Percentiles rank a stretch among this genome's conserved stretches.
Conservation (phyloP, 805 yeast species). For the Ogataea parapolymorpha region DNA sequence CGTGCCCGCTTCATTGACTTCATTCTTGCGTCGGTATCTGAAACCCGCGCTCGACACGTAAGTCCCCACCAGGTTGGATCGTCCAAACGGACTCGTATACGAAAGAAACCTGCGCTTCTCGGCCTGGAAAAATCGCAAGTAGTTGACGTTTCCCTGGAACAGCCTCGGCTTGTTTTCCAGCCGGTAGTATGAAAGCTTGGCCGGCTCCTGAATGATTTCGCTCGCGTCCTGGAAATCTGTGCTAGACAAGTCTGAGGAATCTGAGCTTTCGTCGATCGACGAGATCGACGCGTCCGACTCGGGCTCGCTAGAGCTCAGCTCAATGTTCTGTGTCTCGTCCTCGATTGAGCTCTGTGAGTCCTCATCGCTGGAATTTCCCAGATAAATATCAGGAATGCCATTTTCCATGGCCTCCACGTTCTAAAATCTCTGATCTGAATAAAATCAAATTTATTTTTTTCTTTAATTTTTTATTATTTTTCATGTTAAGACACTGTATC, state of each 20-base stretch:
- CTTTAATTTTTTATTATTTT: slow-evolving; percentile 1
- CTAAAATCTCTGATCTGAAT: neutral
- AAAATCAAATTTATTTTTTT: neutral
- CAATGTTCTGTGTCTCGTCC: neutral
- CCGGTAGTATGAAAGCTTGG: slow-evolving; percentile 11
- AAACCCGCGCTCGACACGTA: slow-evolving; percentile 15
- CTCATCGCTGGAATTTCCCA: neutral
- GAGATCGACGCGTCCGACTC: neutral
- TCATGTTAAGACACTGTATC: slow-evolving; percentile 6
- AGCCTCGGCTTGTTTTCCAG: slow-evolving; percentile 13
- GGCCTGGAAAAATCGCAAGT: slow-evolving; percentile 11
- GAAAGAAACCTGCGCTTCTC: slow-evolving; percentile 11
- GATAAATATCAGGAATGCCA: neutral
- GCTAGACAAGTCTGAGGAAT: neutral
- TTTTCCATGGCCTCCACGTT: slow-evolving; percentile 1
- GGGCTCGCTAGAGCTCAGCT: neutral
- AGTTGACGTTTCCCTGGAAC: slow-evolving; percentile 25
- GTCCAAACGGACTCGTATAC: slow-evolving; percentile 12
- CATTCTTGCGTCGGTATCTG: slow-evolving; percentile 5
- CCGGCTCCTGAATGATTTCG: slow-evolving; percentile 4
- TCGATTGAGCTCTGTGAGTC: neutral
- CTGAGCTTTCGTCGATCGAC: neutral
- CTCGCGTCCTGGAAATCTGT: slow-evolving; percentile 9
- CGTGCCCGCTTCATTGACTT: slow-evolving; percentile 30
- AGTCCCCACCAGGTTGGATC: slow-evolving; percentile 18